Evolutionary conservation across 2,329 filamentous ascomycete genomes (phyloP), one percentile per base, ranked within the genome.

Genomic region (Didymella arachidicola): DNA sequence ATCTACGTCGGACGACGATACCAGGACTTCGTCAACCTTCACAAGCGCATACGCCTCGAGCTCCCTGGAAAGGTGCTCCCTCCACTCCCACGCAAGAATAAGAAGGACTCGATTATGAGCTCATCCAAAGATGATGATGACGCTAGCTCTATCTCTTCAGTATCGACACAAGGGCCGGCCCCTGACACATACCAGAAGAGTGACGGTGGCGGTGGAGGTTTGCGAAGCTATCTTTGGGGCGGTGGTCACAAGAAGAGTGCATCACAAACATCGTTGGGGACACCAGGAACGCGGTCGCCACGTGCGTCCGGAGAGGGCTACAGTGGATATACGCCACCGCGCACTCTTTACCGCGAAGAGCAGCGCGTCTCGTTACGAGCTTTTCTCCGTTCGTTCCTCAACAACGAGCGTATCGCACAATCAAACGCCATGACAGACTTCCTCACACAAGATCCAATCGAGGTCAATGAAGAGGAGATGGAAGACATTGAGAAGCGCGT

Each of bases 341-440:
- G 82, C 22, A 77, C 91, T 0, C 80, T 98, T 16, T 93, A 90
- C 80, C 86, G 95, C 39, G 95, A 99, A 79, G 90, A 87, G 66
- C 95, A 98, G 78, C 87, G 95, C 65, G 90, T 98, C 18, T 98
- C 94, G 1, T 82, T 99, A 4, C 86, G 95, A 53, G 93, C 95
- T 0, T 98, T 95, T 74, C 79, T 99, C n/a, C 87, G 95, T 41
- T 92, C 89, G 19, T 82, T 98, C 12, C 79, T 99, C 26, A 87
- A 94, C 45, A 96, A 97, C 68, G 87, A 90, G 32, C 89, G 93
- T 62, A 88, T 96, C 60, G 91, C 93, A 34, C 86, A 88, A 57
- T 96, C 93, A 0, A 90, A 88, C 71, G 88, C 93, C 1, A 90
- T 99, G 79, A 80, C 88, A 53, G 90, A 96, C 1, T 99, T 99